Evolutionary conservation across 106 monocot species (phyloP).

Genomic region (Dioscorea alata): DNA sequence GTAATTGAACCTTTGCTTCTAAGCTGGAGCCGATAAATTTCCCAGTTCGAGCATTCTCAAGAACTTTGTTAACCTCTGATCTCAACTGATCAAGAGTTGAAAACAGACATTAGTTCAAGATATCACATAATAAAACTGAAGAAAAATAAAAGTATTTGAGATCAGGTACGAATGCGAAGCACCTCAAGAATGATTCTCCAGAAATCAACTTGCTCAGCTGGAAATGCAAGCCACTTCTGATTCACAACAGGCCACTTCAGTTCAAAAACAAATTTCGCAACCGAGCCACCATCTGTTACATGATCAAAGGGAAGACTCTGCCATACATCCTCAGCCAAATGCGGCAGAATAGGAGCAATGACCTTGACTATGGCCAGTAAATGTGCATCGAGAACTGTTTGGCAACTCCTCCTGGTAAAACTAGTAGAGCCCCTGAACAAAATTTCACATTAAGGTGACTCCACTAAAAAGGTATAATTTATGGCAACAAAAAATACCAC

Average conservation of each 20-base stretch:
- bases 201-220: conserved; percentile 64
- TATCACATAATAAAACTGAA: too few species aligned
- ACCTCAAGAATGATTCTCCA: conserved; percentile 83
- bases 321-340: conserved; percentile 97
- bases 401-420: conserved; percentile 83
- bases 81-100: conserved; percentile 42
- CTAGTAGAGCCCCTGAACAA: conserved; percentile 64
- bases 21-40: conserved; percentile 97
- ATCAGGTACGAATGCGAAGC: neutral
- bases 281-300: conserved; percentile 45
- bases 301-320: conserved; percentile 86
- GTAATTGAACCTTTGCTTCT: conserved; percentile 80
- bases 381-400: conserved; percentile 88
- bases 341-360: conserved; percentile 89
- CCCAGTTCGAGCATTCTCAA: conserved; percentile 79
- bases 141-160: too few species aligned
- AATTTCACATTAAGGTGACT: neutral
- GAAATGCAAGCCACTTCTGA: conserved; percentile 51
- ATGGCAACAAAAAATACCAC: too few species aligned
- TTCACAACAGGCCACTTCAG: conserved; percentile 70
- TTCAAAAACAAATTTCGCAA: conserved; percentile 75
- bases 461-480: neutral
- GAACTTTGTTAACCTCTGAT: conserved; percentile 91
- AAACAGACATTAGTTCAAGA: neutral
- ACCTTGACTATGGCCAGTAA: conserved; percentile 63